A percentile compares a stretch with the other conserved stretches of the same genome.
These are phyloP conservation scores for Ophiostoma montium DNA, from an alignment of 2,329 filamentous ascomycete species.

Conservation along the genomic window DNA sequence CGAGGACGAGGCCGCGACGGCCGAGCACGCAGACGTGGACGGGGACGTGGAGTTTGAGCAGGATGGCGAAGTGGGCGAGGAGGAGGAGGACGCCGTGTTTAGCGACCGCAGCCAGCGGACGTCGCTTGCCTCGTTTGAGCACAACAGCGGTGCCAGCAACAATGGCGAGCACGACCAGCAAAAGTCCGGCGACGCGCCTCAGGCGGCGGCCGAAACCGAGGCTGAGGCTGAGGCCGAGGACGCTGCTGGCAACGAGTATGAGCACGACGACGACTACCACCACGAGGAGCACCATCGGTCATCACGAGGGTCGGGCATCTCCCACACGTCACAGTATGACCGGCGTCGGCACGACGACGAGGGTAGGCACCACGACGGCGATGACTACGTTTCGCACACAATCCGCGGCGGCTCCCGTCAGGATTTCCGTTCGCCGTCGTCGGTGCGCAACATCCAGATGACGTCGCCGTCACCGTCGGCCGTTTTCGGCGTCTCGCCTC, in stretches of 20 bases:
- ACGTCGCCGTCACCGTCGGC: slow-evolving; percentile 46
- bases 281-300: neutral
- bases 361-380: slow-evolving; percentile 19
- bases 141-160: slow-evolving; percentile 9
- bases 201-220: too few relatives aligned
- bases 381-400: slow-evolving; percentile 38
- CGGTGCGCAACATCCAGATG: slow-evolving; percentile 59
- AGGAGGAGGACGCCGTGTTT: slow-evolving; percentile 43
- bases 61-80: slow-evolving; percentile 23
- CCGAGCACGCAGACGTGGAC: neutral
- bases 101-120: slow-evolving; percentile 43
- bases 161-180: slow-evolving; percentile 6
- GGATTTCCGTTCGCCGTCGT: slow-evolving; percentile 55
- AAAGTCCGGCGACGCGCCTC: slow-evolving; percentile 12
- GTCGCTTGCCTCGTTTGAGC: slow-evolving; percentile 37
- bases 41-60: slow-evolving; percentile 14
- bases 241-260: slow-evolving; percentile 4
- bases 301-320: slow-evolving; percentile 21
- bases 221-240: slow-evolving; percentile 6
- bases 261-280: slow-evolving; percentile 9
- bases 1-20: neutral
- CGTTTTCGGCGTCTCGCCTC: slow-evolving; percentile 35
- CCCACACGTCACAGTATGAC: slow-evolving; percentile 40
- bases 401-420: slow-evolving; percentile 42
- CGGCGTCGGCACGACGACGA: slow-evolving; percentile 27